Evolutionary conservation across 345 rosid species (phyloP), one percentile per base, ranked within the genome.

Genomic region (Physaria fendleri): DNA sequence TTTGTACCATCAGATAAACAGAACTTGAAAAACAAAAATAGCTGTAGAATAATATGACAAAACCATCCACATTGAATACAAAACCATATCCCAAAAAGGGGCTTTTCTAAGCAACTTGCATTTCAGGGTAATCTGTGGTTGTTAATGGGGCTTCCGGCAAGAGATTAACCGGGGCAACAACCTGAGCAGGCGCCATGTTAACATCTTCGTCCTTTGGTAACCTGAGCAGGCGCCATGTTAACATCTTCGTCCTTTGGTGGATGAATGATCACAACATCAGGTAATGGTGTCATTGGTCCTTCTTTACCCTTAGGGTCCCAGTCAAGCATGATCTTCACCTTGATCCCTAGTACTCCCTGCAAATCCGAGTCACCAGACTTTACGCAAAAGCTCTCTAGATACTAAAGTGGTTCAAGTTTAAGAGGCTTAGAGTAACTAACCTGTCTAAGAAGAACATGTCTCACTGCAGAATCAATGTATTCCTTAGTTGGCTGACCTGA

Each of bases 401-500:
- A 27, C n/a, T 2, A 22, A 6, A 22, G 1, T 15, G 12, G 9
- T 15, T 13, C 20, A 16, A 5, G 16, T 3, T 18, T 4, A 16
- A 29, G 35, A 20, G 6, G 28, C 9, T 21, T 2, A 24, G 8
- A 27, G 8, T 13, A 16, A 22, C 67, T 42, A 32, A 90, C 97
- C 96, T 88, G 96, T 83, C 96, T 74, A 69, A 91, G 71, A 1
- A 91, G 84, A 46, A 91, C 96, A 27, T 88, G 98, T 47, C 92
- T 78, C 32, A 91, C 91, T 4, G 95, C 96, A n/a, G 96, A 79
- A 67, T 91, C 96, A 13, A 87, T 85, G 58, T 88, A 91, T 25
- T 91, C 96, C 13, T 91, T 83, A 6, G 84, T 85, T 0, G 98
- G 96, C 46, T 87, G 96, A 23, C 98, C 98, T 12, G 98, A 85